Evolutionary conservation across 2,329 filamentous ascomycete genomes (phyloP), one percentile per base, ranked within the genome.

Genomic region (Cryphonectria parasitica): DNA sequence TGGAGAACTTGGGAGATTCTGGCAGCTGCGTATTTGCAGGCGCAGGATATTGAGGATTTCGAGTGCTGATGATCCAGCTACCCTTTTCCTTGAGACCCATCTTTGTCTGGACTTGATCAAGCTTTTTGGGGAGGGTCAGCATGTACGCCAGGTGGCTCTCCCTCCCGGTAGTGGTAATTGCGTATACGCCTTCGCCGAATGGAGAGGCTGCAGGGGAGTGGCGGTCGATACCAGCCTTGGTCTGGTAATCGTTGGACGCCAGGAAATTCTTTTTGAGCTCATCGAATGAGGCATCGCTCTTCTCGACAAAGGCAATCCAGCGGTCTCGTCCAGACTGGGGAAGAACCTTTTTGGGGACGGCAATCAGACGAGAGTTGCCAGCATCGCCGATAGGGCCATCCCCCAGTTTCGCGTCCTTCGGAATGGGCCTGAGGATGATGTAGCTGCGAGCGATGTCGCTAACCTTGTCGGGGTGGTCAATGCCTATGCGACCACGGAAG

Each of bases 291-390:
- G 85, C 83, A 7, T 88, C 86, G 0, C 88, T 83, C 79, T 95
- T 95, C 77, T 97, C 92, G 1, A 97, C 92, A 78, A 97, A 97
- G 1, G 88, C 88, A 85, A 96, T 91, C 81, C 93, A 95, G 15
- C 89, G 84, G 74, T 97, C 93, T 15, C 82, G 82, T 19, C 87
- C 87, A 28, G 87, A 91, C 67, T 87, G 86, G 0, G 94, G 94
- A 13, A 96, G 88, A 2, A 89, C 88, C 79, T 97, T 97, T 82
- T 97, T 97, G 0, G 94, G 94, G 25, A 98, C 81, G 0, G 91
- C 90, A 66, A 97, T 83, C 4, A 97, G 82, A 19, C 94, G 89
- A 70, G 90, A 91, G 77, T 91, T 91, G 17, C 86, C 83, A 6
- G 79, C 80, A 71, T 88, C 83, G 41, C 81, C 78, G 34, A 88